These are phyloP conservation scores for Mollisiaceae sp. DNA, from an alignment of 2,329 filamentous ascomycete genomes.

Conservation along the genomic window DNA sequence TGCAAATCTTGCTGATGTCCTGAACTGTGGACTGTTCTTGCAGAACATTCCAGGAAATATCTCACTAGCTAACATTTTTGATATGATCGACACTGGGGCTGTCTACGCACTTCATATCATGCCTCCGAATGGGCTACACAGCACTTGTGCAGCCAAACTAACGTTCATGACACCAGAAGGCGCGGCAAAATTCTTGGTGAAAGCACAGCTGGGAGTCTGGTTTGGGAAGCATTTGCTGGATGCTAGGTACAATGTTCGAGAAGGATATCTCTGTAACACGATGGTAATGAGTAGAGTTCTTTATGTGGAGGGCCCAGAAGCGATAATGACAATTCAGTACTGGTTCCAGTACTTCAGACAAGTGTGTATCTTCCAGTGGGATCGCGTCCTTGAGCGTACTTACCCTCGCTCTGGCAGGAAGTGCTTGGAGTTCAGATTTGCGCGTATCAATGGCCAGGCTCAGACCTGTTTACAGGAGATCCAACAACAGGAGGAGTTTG, in stretches of 20 bases:
- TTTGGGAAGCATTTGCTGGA: constrained; percentile 14
- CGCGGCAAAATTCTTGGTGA: constrained; percentile 16
- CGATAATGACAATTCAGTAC: constrained; percentile 20
- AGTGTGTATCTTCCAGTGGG: constrained; percentile 18
- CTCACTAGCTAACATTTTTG: constrained; percentile 26
- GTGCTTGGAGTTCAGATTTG: constrained; percentile 27
- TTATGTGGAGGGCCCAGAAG: constrained; percentile 22
- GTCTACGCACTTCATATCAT: constrained; percentile 29
- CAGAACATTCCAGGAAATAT: constrained; percentile 27
- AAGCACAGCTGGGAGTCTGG: constrained; percentile 13
- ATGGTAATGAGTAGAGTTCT: constrained; percentile 20
- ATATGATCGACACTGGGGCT: constrained; percentile 26
- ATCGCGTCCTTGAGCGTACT: not conserved
- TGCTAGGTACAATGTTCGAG: constrained; percentile 21
- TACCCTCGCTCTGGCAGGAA: constrained; percentile 7
- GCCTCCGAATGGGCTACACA: constrained; percentile 16
- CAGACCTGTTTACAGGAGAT: constrained; percentile 10
- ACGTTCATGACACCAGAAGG: constrained; percentile 28
- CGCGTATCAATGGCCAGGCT: constrained; percentile 32
- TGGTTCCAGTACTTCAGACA: constrained; percentile 27
- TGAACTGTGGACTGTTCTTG: constrained; percentile 36
- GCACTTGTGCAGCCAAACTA: constrained; percentile 30
- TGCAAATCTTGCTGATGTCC: constrained; percentile 19
- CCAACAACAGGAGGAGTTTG: constrained; percentile 1
- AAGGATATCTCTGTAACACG: constrained; percentile 21